Evolutionary conservation across 768 basidiomycete species (phyloP), one percentile per base, ranked within the genome.

Genomic region (Multifurca ochricompacta): DNA sequence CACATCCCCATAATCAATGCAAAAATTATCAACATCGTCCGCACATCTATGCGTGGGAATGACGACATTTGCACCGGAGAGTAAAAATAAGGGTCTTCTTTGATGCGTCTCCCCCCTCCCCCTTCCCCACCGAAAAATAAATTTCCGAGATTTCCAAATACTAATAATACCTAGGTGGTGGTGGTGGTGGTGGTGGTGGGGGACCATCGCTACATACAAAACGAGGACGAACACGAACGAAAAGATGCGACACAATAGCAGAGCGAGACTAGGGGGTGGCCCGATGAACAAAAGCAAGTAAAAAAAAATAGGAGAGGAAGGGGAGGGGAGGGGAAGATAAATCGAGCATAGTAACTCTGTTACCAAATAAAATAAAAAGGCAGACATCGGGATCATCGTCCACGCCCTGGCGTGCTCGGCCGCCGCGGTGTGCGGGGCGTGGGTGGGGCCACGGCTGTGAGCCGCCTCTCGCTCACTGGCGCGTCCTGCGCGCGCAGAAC

Each of bases 361-460:
- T 14, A 42, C 28, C 28, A 14, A 23, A 6, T 27, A 6, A 37
- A 37, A 6, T 18, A 28, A 32, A 54, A 21, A 16, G 11, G 16
- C 4, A 10, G 8, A 21, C 16, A 7, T 34, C 40, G 43, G 14
- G 5, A 31, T 56, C 45, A 56, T 39, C 58, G 58, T 27, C 36
- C 54, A 25, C 79, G 70, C 59, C 80, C 70, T 5, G 86, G 86
- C 21, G 87, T 88, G 41, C 82, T 82, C 54, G 84, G 83, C 34
- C 74, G 69, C 16, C 55, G 49, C 23, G 60, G 58, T 67, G 83
- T 77, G 46, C 76, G 68, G 4, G 76, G 77, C 21, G 77, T 77
- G 13, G 74, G 69, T 18, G 73, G 74, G 13, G 76, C 71, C 4
- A 80, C 72, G 31, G 74, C 72, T 37, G 82, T 80, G 64, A 82